Percentiles rank a stretch among this genome's conserved stretches.
Evolutionary conservation across 2,329 filamentous ascomycete species (phyloP).

Genomic region (Aspergillus felis): DNA sequence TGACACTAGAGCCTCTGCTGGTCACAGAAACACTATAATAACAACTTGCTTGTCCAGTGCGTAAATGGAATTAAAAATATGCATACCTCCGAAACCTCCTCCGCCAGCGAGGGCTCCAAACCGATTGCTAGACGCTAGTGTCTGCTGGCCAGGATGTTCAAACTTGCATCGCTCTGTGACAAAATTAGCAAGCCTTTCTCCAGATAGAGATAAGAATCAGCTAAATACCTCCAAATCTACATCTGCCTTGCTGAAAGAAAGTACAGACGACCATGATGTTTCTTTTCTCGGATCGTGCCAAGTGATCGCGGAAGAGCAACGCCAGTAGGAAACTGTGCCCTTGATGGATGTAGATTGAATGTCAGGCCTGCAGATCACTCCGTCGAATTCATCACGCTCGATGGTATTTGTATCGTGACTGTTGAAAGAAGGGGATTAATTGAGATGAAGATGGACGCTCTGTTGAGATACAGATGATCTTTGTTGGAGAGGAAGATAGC

Average conservation of each 20-base stretch:
- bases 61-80: background rate
- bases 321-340: background rate
- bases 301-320: background rate
- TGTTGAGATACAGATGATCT: background rate
- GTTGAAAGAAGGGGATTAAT: background rate
- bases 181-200: slow-evolving; percentile 13
- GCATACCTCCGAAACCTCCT: slow-evolving; percentile 39
- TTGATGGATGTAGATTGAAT: background rate
- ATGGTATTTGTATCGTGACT: background rate
- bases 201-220: background rate
- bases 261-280: slow-evolving; percentile 52
- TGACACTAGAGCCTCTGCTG: background rate
- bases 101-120: slow-evolving; percentile 51
- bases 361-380: background rate
- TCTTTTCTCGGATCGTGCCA: slow-evolving; percentile 5
- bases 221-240: slow-evolving; percentile 58
- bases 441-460: background rate
- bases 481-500: background rate
- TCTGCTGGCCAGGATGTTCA: slow-evolving; percentile 52
- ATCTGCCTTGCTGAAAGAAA: slow-evolving; percentile 63
- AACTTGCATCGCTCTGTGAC: slow-evolving; percentile 54
- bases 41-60: background rate
- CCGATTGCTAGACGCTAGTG: slow-evolving; percentile 49
- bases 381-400: background rate
- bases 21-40: background rate